phyloP scores from a whole-genome alignment of 2,329 filamentous ascomycete genomes.

The Thielaviopsis populi region DNA sequence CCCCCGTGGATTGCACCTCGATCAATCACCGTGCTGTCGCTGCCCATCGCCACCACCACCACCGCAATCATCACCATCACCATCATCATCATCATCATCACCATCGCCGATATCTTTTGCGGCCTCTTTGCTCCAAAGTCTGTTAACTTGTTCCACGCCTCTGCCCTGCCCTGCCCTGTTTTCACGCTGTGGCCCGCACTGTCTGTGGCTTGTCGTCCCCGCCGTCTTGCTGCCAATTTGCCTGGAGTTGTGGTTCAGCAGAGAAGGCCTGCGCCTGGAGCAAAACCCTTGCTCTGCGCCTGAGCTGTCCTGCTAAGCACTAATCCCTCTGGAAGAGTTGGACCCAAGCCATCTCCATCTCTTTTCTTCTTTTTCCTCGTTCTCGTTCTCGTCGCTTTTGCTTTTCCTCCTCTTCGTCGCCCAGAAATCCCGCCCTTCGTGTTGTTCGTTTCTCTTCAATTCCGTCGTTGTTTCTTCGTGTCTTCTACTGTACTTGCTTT shows the following conservation, averaged over 20 bases:
- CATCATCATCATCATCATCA: too few species aligned
- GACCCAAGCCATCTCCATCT: not conserved
- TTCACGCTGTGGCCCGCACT: not conserved
- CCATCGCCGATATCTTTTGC: too few species aligned
- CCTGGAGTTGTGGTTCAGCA: not conserved
- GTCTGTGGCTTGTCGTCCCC: not conserved
- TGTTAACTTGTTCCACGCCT: too few species aligned
- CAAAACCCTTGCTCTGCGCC: constrained; percentile 13
- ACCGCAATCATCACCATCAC: too few species aligned
- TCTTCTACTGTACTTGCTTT: not conserved
- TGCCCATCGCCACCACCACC: too few species aligned
- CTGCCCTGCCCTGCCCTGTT: not conserved
- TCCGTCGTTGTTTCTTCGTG: not conserved
- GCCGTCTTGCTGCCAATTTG: not conserved
- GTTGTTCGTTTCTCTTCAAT: not conserved
- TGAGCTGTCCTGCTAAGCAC: constrained; percentile 12
- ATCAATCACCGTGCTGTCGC: too few species aligned
- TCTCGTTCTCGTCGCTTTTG: not conserved
- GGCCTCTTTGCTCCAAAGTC: too few species aligned
- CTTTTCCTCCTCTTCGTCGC: not conserved
- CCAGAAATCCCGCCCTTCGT: not conserved
- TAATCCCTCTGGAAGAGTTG: constrained; percentile 5
- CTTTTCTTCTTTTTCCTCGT: constrained; percentile 1
- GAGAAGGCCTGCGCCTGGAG: constrained; percentile 13
- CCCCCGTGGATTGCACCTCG: too few species aligned